Evolutionary conservation across 768 basidiomycete genomes (phyloP), one percentile per base, ranked within the genome.

Genomic region (Boletus rubescentipes): DNA sequence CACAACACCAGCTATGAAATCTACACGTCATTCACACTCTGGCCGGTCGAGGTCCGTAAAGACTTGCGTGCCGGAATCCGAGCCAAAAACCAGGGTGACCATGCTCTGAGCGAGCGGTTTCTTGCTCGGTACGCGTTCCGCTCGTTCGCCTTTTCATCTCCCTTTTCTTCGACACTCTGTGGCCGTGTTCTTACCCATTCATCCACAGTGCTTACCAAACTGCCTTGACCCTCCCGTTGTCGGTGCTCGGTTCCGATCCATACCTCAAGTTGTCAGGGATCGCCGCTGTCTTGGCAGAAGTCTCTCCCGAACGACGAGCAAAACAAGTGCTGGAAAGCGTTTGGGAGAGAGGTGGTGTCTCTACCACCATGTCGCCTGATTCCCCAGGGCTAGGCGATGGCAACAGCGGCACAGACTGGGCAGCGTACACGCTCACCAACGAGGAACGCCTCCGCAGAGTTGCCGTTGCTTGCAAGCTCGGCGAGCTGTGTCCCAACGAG

Each of bases 191-290:
- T 53, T 4, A 48, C 23, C 9, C 10, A 16, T 36, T 32, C 32
- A 2, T 29, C 16, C 34, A 29, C 23, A 86, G 84, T 20, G 85
- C 86, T 34, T 84, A 79, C 72, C 72, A 82, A 29, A 80, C 75
- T 1, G 78, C 84, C 1, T 73, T 78, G 52, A 58, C 65, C 0
- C 74, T 86, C 5, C 77, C 76, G 0, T 51, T 70, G 21, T 65
- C 69, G 1, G 58, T 42, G 18, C 69, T 79, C 46, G 59, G 68
- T 0, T 54, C 75, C 3, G 73, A 80, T 18, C 83, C 86, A 0
- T 77, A 84, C 51, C 77, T 89, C 51, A 90, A 89, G 66, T 72
- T 81, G 0, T 82, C 86, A 0, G 88, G 88, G 4, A 80, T 90
- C 12, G 87, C 81, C 2, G 77, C 85, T 26, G 72, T 78, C 4